These are phyloP conservation scores for Hysterium pulicare DNA, from an alignment of 2,329 filamentous ascomycete genomes.

Conservation along the genomic window DNA sequence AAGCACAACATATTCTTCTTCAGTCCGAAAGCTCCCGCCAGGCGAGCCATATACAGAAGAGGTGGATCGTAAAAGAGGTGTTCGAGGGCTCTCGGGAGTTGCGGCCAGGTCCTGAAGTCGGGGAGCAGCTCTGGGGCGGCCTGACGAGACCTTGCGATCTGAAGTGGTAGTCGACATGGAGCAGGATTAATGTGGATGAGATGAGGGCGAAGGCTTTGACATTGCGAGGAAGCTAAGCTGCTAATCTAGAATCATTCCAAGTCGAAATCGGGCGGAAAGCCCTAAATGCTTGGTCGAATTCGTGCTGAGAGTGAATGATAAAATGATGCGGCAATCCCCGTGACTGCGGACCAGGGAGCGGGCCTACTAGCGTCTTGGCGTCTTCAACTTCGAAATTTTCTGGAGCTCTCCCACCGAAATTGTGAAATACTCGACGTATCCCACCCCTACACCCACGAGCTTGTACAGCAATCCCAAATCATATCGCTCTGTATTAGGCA, in stretches of 20 bases:
- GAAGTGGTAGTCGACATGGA: constrained; percentile 6
- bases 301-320: no score
- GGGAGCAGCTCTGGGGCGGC: constrained; percentile 29
- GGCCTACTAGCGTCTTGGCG: constrained; percentile 10
- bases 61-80: constrained; percentile 56
- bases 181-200: no score
- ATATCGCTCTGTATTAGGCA: background rate
- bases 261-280: no score
- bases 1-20: constrained; percentile 81
- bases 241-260: no score
- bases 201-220: no score
- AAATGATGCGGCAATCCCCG: no score
- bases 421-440: background rate
- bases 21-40: constrained; percentile 52
- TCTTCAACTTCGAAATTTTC: background rate
- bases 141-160: constrained; percentile 32
- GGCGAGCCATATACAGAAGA: constrained; percentile 58
- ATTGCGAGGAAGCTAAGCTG: no score
- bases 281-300: no score
- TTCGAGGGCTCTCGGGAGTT: constrained; percentile 34
- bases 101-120: constrained; percentile 35
- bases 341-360: no score
- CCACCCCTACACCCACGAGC: no score
- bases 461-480: background rate
- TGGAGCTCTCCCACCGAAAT: constrained; percentile 6